Percentiles rank a stretch among this genome's conserved stretches.
Evolutionary conservation across 2,329 filamentous ascomycete genomes (phyloP).

Genomic region (Cercospora sp.): DNA sequence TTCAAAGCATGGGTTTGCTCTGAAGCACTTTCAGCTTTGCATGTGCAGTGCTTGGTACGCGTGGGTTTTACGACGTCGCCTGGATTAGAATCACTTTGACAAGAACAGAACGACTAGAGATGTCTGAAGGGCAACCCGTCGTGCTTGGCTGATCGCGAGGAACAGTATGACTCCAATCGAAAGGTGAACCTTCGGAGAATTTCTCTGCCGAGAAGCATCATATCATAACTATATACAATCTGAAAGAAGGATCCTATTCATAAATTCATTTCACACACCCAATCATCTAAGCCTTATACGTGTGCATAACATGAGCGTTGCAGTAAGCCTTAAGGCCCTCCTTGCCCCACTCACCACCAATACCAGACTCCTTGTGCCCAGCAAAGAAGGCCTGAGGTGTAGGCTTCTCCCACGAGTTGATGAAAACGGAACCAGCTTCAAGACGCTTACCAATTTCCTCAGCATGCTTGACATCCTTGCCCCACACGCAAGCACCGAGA

Average conservation of each 20-base stretch:
- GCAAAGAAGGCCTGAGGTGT: constrained; percentile 60
- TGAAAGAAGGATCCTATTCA: not conserved
- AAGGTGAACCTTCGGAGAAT: not conserved
- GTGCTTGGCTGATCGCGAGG: not conserved
- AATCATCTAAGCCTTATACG: constrained; percentile 42
- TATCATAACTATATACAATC: not conserved
- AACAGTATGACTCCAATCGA: not conserved
- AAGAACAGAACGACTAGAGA: not conserved
- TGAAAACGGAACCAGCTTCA: constrained; percentile 57
- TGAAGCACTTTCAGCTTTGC: not conserved
- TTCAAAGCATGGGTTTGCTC: not conserved
- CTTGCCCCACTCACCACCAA: constrained; percentile 57
- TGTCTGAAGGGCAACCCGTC: not conserved
- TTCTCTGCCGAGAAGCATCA: not conserved
- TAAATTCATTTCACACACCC: not conserved
- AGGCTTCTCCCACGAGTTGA: constrained; percentile 54
- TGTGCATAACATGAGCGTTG: constrained; percentile 50
- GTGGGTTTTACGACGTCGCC: not conserved
- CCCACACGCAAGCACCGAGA: constrained; percentile 57
- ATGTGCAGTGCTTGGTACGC: not conserved
- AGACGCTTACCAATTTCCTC: constrained; percentile 50
- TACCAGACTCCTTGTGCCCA: constrained; percentile 66
- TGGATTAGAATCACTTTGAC: not conserved
- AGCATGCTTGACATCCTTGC: constrained; percentile 51
- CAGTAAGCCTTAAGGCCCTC: constrained; percentile 49